Evolutionary conservation across 2,329 filamentous ascomycete species (phyloP).

Genomic region (Macrophomina pseudophaseolina): DNA sequence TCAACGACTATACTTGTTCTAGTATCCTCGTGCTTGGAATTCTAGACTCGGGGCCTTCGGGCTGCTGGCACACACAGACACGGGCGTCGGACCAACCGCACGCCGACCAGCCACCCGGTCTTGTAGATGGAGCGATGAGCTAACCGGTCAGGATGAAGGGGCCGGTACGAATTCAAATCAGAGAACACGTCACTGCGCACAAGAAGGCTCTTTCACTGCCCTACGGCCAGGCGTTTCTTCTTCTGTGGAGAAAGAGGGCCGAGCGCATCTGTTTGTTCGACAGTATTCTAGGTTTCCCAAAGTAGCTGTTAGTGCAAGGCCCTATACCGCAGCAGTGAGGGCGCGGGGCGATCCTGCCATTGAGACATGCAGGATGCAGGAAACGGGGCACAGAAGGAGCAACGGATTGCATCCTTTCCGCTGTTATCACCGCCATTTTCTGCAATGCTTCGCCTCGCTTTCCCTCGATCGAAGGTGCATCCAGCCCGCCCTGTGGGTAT

Average conservation of each 20-base stretch:
- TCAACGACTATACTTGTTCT: background rate
- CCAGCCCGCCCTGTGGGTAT: constrained; percentile 9
- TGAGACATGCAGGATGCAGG: constrained; percentile 9
- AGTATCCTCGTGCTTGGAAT: background rate
- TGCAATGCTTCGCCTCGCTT: background rate
- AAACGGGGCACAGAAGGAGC: background rate
- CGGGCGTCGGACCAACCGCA: background rate
- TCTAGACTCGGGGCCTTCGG: background rate
- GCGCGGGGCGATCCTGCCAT: constrained; percentile 1
- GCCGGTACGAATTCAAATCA: background rate
- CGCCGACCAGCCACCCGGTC: background rate
- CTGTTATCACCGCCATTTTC: constrained; percentile 17
- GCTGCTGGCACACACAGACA: background rate
- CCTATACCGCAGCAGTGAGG: constrained; percentile 15
- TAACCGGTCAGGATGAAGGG: background rate
- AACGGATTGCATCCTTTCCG: background rate
- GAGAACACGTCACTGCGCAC: background rate
- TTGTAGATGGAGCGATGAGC: background rate
- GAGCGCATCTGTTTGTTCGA: constrained; percentile 14
- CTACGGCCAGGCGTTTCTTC: background rate
- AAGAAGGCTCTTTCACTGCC: background rate
- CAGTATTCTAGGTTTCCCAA: constrained; percentile 1
- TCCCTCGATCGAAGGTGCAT: background rate
- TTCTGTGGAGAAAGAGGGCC: constrained; percentile 15
- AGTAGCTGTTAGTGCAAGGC: background rate